These are phyloP conservation scores for Suillus occidentalis DNA, from an alignment of 768 basidiomycete genomes.

Conservation along the genomic window DNA sequence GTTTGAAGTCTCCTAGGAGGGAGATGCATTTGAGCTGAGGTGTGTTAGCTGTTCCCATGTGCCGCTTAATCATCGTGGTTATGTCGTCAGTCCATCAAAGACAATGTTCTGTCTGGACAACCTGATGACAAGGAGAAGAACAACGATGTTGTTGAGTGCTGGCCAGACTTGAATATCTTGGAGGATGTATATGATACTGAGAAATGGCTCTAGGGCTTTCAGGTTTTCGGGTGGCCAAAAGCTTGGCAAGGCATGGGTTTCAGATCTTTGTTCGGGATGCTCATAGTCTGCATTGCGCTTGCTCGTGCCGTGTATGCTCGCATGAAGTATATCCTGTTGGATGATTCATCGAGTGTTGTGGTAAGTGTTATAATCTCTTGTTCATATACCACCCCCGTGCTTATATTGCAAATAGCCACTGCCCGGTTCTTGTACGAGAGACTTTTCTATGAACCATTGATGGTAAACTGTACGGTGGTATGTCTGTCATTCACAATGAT, in stretches of 20 bases:
- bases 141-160: conserved; percentile 74
- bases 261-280: background rate
- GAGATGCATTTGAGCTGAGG: too few relatives aligned
- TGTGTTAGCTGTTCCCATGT: too few relatives aligned
- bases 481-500: conserved; percentile 14
- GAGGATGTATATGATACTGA: conserved; percentile 87
- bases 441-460: conserved; percentile 64
- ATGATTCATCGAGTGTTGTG: conserved; percentile 82
- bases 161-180: conserved; percentile 76
- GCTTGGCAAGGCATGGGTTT: conserved; percentile 50
- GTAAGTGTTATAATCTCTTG: conserved; percentile 39
- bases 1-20: too few relatives aligned
- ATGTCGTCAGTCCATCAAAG: conserved; percentile 69
- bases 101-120: conserved; percentile 80
- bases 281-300: conserved; percentile 53
- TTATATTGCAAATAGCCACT: conserved; percentile 45
- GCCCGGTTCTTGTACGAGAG: conserved; percentile 61
- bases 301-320: conserved; percentile 80
- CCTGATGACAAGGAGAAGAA: conserved; percentile 73
- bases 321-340: conserved; percentile 67
- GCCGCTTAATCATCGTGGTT: conserved; percentile 74
- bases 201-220: conserved; percentile 69
- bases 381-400: background rate
- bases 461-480: conserved; percentile 68
- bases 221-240: conserved; percentile 80